Conservation (phyloP, 441 rosid species). For the Erodium moschatum region DNA sequence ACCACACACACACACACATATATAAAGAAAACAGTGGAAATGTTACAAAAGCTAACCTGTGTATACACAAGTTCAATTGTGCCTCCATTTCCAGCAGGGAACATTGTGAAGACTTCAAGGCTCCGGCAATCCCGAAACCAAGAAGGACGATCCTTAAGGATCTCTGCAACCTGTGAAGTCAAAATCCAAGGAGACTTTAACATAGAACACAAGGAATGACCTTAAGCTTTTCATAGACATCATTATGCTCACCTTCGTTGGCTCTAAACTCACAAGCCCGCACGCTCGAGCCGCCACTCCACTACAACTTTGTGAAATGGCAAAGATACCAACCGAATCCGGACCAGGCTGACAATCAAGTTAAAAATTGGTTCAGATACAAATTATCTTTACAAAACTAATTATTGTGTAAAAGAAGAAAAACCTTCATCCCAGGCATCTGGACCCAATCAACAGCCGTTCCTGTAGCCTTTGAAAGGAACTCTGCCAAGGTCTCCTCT, state of each 20-base stretch:
- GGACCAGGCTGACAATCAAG: conserved; percentile 86
- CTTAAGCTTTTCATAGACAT: neutral
- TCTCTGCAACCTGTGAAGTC: conserved; percentile 72
- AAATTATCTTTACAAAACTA: neutral
- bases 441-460: conserved; percentile 99
- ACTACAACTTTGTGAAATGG: conserved; percentile 94
- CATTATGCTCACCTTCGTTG: conserved; percentile 51
- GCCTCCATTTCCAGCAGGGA: conserved; percentile 91
- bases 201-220: neutral
- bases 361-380: conserved; percentile 11
- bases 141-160: conserved; percentile 90
- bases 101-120: conserved; percentile 92
- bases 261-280: conserved; percentile 97
- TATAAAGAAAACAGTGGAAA: conserved; percentile 2
- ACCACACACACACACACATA: neutral
- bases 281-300: conserved; percentile 99
- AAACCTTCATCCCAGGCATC: conserved; percentile 99
- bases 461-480: conserved; percentile 94
- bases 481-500: conserved; percentile 45
- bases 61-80: conserved; percentile 86
- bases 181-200: neutral
- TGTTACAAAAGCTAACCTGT: conserved; percentile 45
- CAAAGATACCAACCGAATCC: conserved; percentile 99
- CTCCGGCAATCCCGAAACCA: conserved; percentile 99
- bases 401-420: conserved; percentile 11